Conservation (phyloP, 805 yeast species). For the Candida khao-thaluensis region DNA sequence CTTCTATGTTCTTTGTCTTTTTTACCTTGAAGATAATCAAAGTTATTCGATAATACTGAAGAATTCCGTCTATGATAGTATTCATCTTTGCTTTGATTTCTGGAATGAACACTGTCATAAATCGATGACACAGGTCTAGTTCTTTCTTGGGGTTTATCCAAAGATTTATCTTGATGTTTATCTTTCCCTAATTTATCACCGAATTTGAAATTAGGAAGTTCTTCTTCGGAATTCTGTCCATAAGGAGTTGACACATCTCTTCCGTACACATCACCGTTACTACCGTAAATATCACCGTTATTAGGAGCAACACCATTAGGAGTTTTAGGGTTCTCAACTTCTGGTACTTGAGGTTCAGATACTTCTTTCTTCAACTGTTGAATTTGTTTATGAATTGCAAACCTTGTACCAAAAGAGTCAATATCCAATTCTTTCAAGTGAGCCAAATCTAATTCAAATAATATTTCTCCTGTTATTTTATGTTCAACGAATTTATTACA, state of each 20-base stretch:
- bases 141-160: background rate
- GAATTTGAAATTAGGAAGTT: slow-evolving; percentile 7
- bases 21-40: slow-evolving; percentile 12
- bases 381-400: slow-evolving; percentile 87
- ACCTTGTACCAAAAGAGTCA: slow-evolving; percentile 90
- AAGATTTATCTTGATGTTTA: background rate
- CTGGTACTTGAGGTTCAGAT: background rate
- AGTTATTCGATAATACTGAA: slow-evolving; percentile 20
- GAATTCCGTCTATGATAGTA: slow-evolving; percentile 30
- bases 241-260: background rate
- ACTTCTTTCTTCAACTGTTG: slow-evolving; percentile 51
- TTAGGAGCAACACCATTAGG: background rate
- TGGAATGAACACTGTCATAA: slow-evolving; percentile 39
- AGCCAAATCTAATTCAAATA: slow-evolving; percentile 80
- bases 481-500: slow-evolving; percentile 82
- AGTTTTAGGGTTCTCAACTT: slow-evolving; percentile 4
- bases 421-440: slow-evolving; percentile 91
- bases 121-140: slow-evolving; percentile 47
- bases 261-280: background rate
- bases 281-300: background rate
- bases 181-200: slow-evolving; percentile 2
- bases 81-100: slow-evolving; percentile 41
- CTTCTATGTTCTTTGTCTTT: slow-evolving; percentile 44
- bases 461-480: slow-evolving; percentile 82
- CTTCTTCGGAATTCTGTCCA: background rate